phyloP scores from a whole-genome alignment of 2,329 filamentous ascomycete species.

The Fusarium sp. region DNA sequence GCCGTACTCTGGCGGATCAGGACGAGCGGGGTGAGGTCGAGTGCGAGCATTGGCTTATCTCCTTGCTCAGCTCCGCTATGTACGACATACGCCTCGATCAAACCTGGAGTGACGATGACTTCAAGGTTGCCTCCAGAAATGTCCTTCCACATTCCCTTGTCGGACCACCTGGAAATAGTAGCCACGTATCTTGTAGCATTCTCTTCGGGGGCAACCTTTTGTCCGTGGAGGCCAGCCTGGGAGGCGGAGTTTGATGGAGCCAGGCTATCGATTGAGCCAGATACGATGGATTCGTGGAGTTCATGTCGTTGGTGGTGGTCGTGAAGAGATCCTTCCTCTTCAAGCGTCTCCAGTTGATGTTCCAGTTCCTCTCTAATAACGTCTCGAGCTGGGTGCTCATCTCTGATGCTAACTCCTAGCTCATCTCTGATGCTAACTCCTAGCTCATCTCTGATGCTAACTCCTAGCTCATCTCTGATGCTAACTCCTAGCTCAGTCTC shows the following conservation, averaged over 20 bases:
- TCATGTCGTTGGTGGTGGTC: conserved; percentile 37
- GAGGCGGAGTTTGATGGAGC: conserved; percentile 86
- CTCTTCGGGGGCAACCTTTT: conserved; percentile 51
- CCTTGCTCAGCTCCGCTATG: conserved; percentile 49
- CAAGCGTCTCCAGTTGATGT: conserved; percentile 53
- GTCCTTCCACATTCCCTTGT: conserved; percentile 71
- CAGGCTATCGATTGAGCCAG: conserved; percentile 69
- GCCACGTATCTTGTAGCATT: conserved; percentile 63
- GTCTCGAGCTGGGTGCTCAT: conserved; percentile 62
- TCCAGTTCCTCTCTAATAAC: conserved; percentile 31
- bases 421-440: conserved; percentile 70
- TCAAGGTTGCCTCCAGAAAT: conserved; percentile 64
- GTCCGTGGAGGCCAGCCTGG: conserved; percentile 72
- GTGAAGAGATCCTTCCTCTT: conserved; percentile 25
- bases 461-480: conserved; percentile 59
- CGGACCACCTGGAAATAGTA: conserved; percentile 71
- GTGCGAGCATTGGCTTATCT: conserved; percentile 68
- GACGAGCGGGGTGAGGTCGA: conserved; percentile 92
- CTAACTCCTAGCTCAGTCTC: conserved; percentile 70
- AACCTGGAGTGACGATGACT: conserved; percentile 67
- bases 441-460: no score
- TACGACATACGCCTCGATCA: conserved; percentile 68
- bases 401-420: conserved; percentile 67
- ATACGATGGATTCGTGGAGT: conserved; percentile 56
- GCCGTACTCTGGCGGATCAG: conserved; percentile 90